Evolutionary conservation across 1,139 yeast genomes (phyloP), one percentile per base, ranked within the genome.

Genomic region (Saccharomyces pastorianus): DNA sequence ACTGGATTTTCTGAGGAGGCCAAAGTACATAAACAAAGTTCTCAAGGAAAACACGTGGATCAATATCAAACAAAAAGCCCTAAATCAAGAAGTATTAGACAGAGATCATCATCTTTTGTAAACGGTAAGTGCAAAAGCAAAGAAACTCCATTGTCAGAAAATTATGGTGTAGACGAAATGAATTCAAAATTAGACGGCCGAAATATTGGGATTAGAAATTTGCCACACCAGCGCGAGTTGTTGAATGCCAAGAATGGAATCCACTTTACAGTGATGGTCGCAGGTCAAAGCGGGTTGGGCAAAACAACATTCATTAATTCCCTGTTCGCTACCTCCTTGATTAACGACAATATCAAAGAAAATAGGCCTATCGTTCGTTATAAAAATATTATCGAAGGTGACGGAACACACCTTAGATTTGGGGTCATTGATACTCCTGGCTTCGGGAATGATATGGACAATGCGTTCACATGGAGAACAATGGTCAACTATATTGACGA

Each of bases 401-500:
- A 79, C 28, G 76, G 73, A 8, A 79, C 83, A 52, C 73, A 72
- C 46, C 74, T 84, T 54, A 72, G 74, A 50, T 73, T 85, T 55
- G 80, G 79, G 1, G 73, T 81, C 6, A 79, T 85, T 56, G 88
- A 80, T 58, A 85, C 93, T 0, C 93, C 93, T 3, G 89, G 89
- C 41, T 88, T 85, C 73, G 95, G 95, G 57, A 88, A 85, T 63
- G 80, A 76, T 61, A 74, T 85, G 64, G 82, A 82, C 63, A 84
- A 83, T 63, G 71, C 72, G 34, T 75, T 74, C 56, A 73, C 81
- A 2, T 84, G 89, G 87, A 73, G 74, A 1, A 83, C 88, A 0
- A 66, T 83, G 25, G 73, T 77, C 32, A 76, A 80, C 53, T 83
- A 74, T 63, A 77, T 85, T 56, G 89, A 84, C 55, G 79, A 79